Percentiles rank a stretch among this genome's conserved stretches.
Evolutionary conservation across 1,284 basidiomycete species (phyloP).

Genomic region (Sporisorium graminicola): DNA sequence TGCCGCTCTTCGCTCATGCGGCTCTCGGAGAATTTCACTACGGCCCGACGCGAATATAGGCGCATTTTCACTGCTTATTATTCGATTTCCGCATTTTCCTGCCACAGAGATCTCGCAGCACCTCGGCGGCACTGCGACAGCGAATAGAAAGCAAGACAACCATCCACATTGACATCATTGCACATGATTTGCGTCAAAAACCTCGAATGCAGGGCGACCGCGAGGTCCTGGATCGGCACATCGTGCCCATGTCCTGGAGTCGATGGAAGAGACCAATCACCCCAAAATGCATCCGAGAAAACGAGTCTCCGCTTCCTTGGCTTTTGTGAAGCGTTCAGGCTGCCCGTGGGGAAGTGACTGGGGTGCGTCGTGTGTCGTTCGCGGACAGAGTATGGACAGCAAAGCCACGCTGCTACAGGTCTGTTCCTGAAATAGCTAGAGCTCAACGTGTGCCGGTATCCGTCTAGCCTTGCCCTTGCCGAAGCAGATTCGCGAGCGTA

Average conservation of each 20-base stretch:
- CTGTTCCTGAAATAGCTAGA: no score
- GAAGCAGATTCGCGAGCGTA: no score
- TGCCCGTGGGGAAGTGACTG: no score
- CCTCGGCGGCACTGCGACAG: not conserved
- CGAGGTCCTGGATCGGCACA: not conserved
- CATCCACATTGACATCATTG: constrained; percentile 4
- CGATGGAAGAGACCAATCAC: not conserved
- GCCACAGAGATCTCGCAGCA: not conserved
- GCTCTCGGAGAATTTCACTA: constrained; percentile 2
- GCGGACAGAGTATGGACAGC: no score
- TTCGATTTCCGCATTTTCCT: constrained; percentile 5
- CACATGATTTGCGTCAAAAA: constrained; percentile 1
- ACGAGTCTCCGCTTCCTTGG: no score
- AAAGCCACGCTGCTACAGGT: no score
- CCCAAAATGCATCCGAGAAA: not conserved
- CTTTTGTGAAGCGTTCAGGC: no score
- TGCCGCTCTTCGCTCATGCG: not conserved
- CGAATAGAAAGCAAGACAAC: not conserved
- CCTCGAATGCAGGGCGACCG: not conserved
- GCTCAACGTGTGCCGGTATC: no score
- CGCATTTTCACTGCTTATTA: not conserved
- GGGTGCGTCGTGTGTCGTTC: no score
- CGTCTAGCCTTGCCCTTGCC: no score
- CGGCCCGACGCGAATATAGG: not conserved
- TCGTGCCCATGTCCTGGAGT: not conserved